Evolutionary conservation across 2,329 filamentous ascomycete genomes (phyloP), one percentile per base, ranked within the genome.

Genomic region (Rhytidhysteron rufulum): DNA sequence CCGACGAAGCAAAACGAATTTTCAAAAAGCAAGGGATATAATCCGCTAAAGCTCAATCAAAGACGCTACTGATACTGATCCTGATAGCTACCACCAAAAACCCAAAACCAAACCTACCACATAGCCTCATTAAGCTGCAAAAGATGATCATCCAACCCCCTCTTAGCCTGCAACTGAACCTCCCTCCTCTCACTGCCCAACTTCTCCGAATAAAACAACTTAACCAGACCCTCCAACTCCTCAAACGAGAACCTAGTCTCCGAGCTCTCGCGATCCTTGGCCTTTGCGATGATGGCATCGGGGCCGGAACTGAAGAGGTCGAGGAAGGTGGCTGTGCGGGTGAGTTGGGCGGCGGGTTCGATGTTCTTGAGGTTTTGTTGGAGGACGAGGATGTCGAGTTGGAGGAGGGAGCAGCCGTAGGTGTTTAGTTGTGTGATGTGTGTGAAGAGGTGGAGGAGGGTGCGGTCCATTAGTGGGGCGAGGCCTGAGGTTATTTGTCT

Each of bases 341-440:
- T 72, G 20, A 91, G 71, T 41, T 78, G 75, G 3, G 86, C 83
- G 7, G 77, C 78, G 2, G 79, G 74, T 64, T 93, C 88, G 39
- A 98, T 83, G 51, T 95, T 95, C 71, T 95, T 95, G 40, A 98
- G 79, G 56, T 95, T 96, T 62, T 98, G 93, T 67, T 97, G 91
- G 37, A 98, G 73, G 30, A 98, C 93, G 18, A 96, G 77, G 35
- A 96, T 88, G 62, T 98, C 95, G 56, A 97, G 80, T 62, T 89
- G 85, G 80, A 98, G 89, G 27, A 89, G 80, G n/a, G 83, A 81
- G 44, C 84, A 87, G 31, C 93, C 93, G 53, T 85, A 80, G 27
- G 69, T 71, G 63, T 98, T 96, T 82, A 98, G 91, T 6, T 85
- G 82, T 36, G 82, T 81, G 32, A 91, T 85, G 58, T 75, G 71